These are phyloP conservation scores for Penicillium concentricum DNA, from an alignment of 2,329 filamentous ascomycete genomes.

Conservation along the genomic window DNA sequence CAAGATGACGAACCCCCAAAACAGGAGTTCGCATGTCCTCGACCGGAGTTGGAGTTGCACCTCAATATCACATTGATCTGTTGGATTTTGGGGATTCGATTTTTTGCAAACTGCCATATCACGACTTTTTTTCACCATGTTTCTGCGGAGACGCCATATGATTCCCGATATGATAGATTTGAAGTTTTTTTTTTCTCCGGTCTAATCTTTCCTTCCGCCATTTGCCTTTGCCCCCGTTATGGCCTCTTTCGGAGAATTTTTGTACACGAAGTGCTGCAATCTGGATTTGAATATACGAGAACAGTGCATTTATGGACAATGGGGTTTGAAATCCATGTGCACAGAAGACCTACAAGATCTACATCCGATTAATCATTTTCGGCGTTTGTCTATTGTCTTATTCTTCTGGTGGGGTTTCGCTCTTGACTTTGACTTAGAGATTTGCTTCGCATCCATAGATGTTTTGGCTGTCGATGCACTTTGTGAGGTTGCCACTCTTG, in stretches of 20 bases:
- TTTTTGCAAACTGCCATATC: slow-evolving; percentile 7
- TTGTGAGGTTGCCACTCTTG: neutral
- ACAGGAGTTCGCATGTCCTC: slow-evolving; percentile 12
- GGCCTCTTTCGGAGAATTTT: neutral
- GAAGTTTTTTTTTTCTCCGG: neutral
- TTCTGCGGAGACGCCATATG: slow-evolving; percentile 17
- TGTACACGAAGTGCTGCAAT: slow-evolving; percentile 15
- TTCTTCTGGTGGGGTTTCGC: neutral
- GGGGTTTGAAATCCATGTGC: neutral
- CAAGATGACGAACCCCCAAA: neutral
- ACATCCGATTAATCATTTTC: slow-evolving; percentile 2
- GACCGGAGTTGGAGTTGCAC: slow-evolving; percentile 13
- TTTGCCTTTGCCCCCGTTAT: neutral
- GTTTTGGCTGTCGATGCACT: neutral
- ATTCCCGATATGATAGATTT: slow-evolving; percentile 23
- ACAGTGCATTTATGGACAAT: slow-evolving; percentile 11
- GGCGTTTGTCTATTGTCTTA: neutral
- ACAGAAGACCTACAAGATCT: neutral
- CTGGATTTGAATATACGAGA: slow-evolving; percentile 16
- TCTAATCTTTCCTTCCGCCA: neutral
- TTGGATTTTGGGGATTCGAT: slow-evolving; percentile 1
- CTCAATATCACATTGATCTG: slow-evolving; percentile 5
- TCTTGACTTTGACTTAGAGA: neutral
- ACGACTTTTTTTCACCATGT: slow-evolving; percentile 8
- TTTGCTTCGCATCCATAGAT: neutral